These are phyloP conservation scores for Candida ulmi DNA, from an alignment of 805 yeast species.

Conservation along the genomic window DNA sequence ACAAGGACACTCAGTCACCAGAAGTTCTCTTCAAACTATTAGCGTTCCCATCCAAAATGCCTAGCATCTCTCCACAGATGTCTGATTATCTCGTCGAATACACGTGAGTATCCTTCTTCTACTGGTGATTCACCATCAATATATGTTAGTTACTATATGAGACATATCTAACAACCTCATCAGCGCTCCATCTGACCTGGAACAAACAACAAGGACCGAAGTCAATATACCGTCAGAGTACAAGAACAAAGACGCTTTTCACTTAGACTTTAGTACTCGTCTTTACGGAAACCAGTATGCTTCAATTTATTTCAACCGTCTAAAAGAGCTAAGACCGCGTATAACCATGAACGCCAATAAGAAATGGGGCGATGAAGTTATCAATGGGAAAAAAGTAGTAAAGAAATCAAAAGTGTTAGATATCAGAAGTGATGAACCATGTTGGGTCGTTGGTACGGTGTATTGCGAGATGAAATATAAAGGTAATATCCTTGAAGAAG, in stretches of 20 bases:
- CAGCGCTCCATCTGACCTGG: background rate
- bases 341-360: slow-evolving; percentile 38
- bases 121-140: no score
- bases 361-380: slow-evolving; percentile 53
- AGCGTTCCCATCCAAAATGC: background rate
- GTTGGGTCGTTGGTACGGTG: slow-evolving; percentile 86
- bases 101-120: background rate
- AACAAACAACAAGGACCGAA: background rate
- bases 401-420: slow-evolving; percentile 53
- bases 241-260: slow-evolving; percentile 8
- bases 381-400: slow-evolving; percentile 31
- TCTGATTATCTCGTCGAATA: background rate
- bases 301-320: slow-evolving; percentile 47
- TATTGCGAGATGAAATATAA: slow-evolving; percentile 80
- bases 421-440: slow-evolving; percentile 50
- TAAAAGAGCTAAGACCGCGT: slow-evolving; percentile 41
- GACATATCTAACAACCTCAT: no score
- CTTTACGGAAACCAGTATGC: slow-evolving; percentile 54
- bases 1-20: no score
- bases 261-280: slow-evolving; percentile 27
- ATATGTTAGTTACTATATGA: no score
- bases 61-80: slow-evolving; percentile 1
- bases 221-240: slow-evolving; percentile 7
- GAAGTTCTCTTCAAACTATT: background rate
- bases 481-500: slow-evolving; percentile 80